phyloP scores from a whole-genome alignment of 495 filamentous ascomycete species.

The Hyaloscypha bicolor region DNA sequence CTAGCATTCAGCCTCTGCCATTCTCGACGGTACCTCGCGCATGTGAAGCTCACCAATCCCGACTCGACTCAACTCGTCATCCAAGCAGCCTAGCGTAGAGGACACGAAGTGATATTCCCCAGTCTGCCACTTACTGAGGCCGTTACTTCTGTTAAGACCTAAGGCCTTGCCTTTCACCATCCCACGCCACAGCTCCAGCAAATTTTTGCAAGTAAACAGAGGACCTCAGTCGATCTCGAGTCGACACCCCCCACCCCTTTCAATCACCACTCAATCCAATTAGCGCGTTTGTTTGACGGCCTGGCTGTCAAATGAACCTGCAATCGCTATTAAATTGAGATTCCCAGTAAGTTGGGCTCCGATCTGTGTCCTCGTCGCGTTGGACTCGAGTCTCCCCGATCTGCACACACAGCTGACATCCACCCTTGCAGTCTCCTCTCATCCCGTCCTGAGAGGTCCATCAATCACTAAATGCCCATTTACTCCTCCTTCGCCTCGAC shows the following conservation, averaged over 20 bases:
- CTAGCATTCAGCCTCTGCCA: neutral
- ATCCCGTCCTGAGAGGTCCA: conserved; percentile 32
- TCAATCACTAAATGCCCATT: conserved; percentile 61
- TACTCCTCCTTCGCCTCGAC: conserved; percentile 67
- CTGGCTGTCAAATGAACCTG: conserved; percentile 73
- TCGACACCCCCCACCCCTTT: conserved; percentile 21
- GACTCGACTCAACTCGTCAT: conserved; percentile 26
- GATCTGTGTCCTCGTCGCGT: conserved; percentile 6
- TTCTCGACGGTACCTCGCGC: neutral
- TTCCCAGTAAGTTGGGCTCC: conserved; percentile 22
- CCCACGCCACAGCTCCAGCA: conserved; percentile 10
- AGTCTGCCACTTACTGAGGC: conserved; percentile 21
- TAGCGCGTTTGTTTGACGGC: conserved; percentile 66
- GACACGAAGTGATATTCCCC: conserved; percentile 7
- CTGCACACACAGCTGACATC: conserved; percentile 34
- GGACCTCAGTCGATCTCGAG: conserved; percentile 28
- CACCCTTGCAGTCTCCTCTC: conserved; percentile 42
- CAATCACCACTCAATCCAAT: conserved; percentile 26
- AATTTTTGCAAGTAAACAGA: conserved; percentile 24
- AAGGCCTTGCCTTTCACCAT: conserved; percentile 18
- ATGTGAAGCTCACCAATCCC: conserved; percentile 27
- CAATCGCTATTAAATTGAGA: conserved; percentile 48
- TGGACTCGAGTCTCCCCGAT: conserved; percentile 16
- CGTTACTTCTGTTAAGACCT: conserved; percentile 11
- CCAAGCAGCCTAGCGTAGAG: conserved; percentile 18